Base-by-base conservation (phyloP, 106 monocot genomes). In the Acorus gramineus region DNA sequence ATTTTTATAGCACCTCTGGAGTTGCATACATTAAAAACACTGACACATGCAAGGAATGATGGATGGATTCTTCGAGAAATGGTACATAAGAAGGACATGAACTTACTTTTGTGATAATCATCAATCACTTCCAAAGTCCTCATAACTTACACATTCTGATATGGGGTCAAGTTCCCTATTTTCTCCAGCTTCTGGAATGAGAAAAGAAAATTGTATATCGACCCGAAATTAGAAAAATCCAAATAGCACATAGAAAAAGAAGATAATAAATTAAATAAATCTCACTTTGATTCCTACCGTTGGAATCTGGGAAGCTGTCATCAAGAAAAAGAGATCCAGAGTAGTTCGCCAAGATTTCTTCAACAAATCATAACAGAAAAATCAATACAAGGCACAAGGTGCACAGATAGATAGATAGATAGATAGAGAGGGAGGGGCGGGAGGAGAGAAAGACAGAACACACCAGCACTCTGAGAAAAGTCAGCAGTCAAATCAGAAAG, bases 401-500 rank as follows among this genome's bases (percentile, higher is more conserved):
- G 11, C 8, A 53, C 3, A 11, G 44, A 8, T 7, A 61, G 28
- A 28, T 28, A 49, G 28, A 28, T 28, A 49, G 3, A 13, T 8
- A 67, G 55, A 9, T 2, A n/a, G 2, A 62, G 11, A 56, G 47
- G 11, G 4, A 6, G 8, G 10, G 7, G 44, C 57, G 4, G 6
- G 9, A 10, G 3, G 6, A 44, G 66, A 5, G 9, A 58, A n/a
- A 5, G 3, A 14, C 4, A 55, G 49, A 53, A 68, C 76, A 49
- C 3, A 92, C 92, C 93, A 66, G 79, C 67, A 69, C 89, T 81
- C 43, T 86, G 84, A 56, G 74, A 71, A 52, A 92, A 92, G 57
- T 87, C 84, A 71, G 80, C 87, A 28, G 95, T 75, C 66, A 95
- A 86, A 82, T 95, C 84, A 47, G 95, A 90, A 69, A 95, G 90